Evolutionary conservation across 371 early-diverging fungal genomes (phyloP), one percentile per base, ranked within the genome.

Genomic region (Circinella minor): DNA sequence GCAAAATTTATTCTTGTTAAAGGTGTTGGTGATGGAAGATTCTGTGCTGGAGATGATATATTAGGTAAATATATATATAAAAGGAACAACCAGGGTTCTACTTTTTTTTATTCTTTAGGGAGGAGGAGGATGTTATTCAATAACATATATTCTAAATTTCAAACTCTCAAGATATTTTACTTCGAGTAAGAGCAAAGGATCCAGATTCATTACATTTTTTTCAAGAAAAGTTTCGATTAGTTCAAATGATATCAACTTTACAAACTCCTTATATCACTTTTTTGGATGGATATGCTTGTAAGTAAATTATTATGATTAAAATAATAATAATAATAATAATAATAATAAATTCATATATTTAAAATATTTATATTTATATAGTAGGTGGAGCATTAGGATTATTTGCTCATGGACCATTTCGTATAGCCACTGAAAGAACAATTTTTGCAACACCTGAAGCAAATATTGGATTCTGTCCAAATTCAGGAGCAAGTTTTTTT

Each of bases 331-430:
- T 5, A 49, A 9, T 14, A 27, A 55, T 34, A n/a, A n/a, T n/a
- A n/a, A n/a, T n/a, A n/a, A n/a, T n/a, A n/a, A n/a, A 9, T 9
- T 43, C 6, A 43, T 3, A 43, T 15, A 20, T 17, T 36, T 65
- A 43, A n/a, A 17, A 36, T 61, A 60, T 18, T 9, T 37, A 49
- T 18, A 61, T 43, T 57, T 51, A 62, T 46, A 38, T 72, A 93
- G 94, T 98, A 94, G 99, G 99, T 37, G 99, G 98, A 34, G 98
- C 98, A 17, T 91, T 96, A 18, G 99, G 99, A 15, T 79, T 99
- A 14, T 95, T 96, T 61, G 93, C 95, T 37, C 98, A 98, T 75
- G 96, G 95, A 5, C 95, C 98, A 13, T 98, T 98, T 87, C 84
- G 98, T 13, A 92, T 98, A 55, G 97, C 94, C 14, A 97, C 96